Base-by-base conservation (phyloP, 2,329 filamentous ascomycete genomes). In the Pleoardoris graminearum region DNA sequence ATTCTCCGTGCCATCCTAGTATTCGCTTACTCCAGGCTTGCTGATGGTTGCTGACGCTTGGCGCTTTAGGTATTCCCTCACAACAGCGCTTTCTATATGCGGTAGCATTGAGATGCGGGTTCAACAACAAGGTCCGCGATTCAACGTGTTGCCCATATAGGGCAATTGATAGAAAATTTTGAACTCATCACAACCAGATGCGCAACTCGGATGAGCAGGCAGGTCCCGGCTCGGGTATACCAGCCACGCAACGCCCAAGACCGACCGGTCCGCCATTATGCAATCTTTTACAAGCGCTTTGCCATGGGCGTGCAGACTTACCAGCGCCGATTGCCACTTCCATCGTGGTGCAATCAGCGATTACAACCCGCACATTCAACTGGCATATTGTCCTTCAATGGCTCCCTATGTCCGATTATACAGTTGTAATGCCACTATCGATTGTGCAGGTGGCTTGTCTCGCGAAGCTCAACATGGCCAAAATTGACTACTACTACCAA, bases 1-100 rank as follows among this genome's bases (percentile, higher is more conserved):
- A 12, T n/a, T 54, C 46, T 53, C 49, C 39, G 38, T 54, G 41
- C 35, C 7, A 46, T 22, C 17, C 22, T 16, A 43, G 12, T 32
- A 23, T 12, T 14, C 2, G 51, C 33, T 54, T 51, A 54, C 37
- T 50, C 16, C 48, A 51, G 23, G 32, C n/a, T 44, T 51, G 44
- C 50, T 55, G 45, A 57, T 57, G 45, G 23, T 30, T 58, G 58
- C 62, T 65, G 54, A 66, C 58, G 42, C 39, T 57, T 36, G 50
- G 51, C 36, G 29, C 19, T 51, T 21, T 36, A 67, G 61, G 57
- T 51, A 46, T 57, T 57, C 30, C 58, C 45, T 36, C 56, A 45
- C 55, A 60, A 59, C 51, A 61, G 39, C 44, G 51, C 48, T 32
- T 58, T 55, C 44, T 59, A 47, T 53, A 55, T 53, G 53, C 44